phyloP scores from a whole-genome alignment of 208 protist species.

The Crithidia mellificae region DNA sequence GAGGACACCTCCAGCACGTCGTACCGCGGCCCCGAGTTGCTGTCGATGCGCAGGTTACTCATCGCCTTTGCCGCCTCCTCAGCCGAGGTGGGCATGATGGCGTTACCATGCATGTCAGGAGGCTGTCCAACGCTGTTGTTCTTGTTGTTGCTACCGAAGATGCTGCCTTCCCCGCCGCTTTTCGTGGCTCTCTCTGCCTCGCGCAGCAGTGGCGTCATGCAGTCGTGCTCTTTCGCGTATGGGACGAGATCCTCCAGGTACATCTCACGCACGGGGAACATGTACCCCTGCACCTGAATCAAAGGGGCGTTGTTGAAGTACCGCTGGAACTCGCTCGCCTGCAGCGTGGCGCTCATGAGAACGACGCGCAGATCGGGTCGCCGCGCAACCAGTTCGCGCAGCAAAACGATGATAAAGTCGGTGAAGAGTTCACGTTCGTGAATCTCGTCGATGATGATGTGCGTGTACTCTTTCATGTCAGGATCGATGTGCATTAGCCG shows the following conservation, averaged over 20 bases:
- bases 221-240: slow-evolving; percentile 59
- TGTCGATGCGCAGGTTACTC: background rate
- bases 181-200: slow-evolving; percentile 34
- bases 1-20: slow-evolving; percentile 60
- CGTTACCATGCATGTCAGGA: no score
- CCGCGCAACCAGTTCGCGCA: slow-evolving; percentile 83
- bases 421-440: slow-evolving; percentile 99
- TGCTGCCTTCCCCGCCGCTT: background rate
- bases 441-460: slow-evolving; percentile 99
- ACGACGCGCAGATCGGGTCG: slow-evolving; percentile 96
- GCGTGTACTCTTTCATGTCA: slow-evolving; percentile 89
- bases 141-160: background rate
- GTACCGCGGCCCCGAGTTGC: slow-evolving; percentile 44
- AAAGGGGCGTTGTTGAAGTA: slow-evolving; percentile 86
- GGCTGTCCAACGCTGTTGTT: no score
- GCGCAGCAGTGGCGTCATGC: slow-evolving; percentile 78
- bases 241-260: slow-evolving; percentile 83
- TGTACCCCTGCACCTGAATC: slow-evolving; percentile 85
- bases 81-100: background rate
- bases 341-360: slow-evolving; percentile 95
- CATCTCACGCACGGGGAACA: slow-evolving; percentile 82
- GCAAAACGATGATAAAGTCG: slow-evolving; percentile 98
- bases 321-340: slow-evolving; percentile 78
- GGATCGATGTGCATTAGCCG: slow-evolving; percentile 91
- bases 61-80: background rate